These are phyloP conservation scores for Karstenula rhodostoma DNA, from an alignment of 2,329 filamentous ascomycete species.

Conservation along the genomic window DNA sequence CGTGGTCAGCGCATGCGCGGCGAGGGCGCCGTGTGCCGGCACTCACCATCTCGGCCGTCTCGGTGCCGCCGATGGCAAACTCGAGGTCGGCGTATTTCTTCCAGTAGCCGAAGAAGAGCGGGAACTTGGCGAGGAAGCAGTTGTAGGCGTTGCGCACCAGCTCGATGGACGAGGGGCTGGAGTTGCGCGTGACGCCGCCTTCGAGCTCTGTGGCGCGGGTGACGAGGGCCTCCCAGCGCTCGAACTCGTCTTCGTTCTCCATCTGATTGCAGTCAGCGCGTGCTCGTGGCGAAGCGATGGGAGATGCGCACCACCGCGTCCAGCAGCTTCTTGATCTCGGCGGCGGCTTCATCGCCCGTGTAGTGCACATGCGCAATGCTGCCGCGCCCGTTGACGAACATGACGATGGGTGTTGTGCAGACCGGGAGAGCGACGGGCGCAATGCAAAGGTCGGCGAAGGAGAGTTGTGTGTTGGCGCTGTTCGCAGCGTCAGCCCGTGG, in stretches of 20 bases:
- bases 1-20: constrained; percentile 13
- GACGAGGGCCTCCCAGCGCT: constrained; percentile 92
- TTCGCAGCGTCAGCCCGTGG: no score
- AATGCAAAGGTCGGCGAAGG: not conserved
- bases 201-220: constrained; percentile 84
- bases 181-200: constrained; percentile 94
- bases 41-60: constrained; percentile 92
- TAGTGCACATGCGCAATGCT: constrained; percentile 42
- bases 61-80: constrained; percentile 94
- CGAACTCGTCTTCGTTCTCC: constrained; percentile 87
- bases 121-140: constrained; percentile 91
- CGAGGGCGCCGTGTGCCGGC: not conserved
- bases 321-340: constrained; percentile 79
- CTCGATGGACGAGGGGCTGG: constrained; percentile 89
- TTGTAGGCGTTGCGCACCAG: constrained; percentile 89
- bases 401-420: constrained; percentile 23
- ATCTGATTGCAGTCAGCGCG: constrained; percentile 52
- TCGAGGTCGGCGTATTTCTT: constrained; percentile 99
- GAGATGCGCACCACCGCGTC: constrained; percentile 73
- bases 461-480: no score
- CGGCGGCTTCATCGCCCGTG: constrained; percentile 43
- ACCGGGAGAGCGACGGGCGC: not conserved
- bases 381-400: constrained; percentile 42
- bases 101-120: constrained; percentile 97
- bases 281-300: not conserved